phyloP scores from a whole-genome alignment of 768 basidiomycete genomes.

The Peribolospora baueri region DNA sequence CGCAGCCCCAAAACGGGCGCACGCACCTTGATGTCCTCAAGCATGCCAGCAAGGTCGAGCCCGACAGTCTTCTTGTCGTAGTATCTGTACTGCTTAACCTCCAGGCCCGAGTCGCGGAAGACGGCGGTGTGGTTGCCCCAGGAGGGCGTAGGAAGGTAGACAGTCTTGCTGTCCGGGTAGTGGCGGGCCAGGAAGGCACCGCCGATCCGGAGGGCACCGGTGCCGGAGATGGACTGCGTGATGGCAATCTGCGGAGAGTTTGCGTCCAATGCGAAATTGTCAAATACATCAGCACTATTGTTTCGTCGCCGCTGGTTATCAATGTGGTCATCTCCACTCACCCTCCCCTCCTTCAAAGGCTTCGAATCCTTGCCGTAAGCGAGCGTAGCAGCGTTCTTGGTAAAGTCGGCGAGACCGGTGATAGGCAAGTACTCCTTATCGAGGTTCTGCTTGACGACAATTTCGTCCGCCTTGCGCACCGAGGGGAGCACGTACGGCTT shows the following conservation, averaged over 20 bases:
- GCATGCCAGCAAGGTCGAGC: constrained; percentile 50
- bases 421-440: constrained; percentile 89
- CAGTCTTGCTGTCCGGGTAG: constrained; percentile 43
- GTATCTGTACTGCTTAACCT: constrained; percentile 74
- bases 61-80: constrained; percentile 75
- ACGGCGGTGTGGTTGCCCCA: constrained; percentile 89
- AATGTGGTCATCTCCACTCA: constrained; percentile 20
- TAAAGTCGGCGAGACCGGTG: constrained; percentile 63
- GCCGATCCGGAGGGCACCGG: constrained; percentile 82
- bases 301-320: neutral
- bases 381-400: constrained; percentile 51
- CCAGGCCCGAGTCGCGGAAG: constrained; percentile 68
- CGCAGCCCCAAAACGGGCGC: neutral
- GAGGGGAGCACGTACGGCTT: constrained; percentile 85
- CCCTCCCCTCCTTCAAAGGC: constrained; percentile 45
- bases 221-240: constrained; percentile 86
- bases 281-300: neutral
- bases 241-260: constrained; percentile 17
- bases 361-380: constrained; percentile 50
- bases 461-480: constrained; percentile 59
- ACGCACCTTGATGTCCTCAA: constrained; percentile 18
- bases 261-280: neutral
- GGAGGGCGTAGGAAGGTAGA: constrained; percentile 77
- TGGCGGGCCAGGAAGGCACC: constrained; percentile 64
- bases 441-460: constrained; percentile 40